These are phyloP conservation scores for Curvularia spicifera DNA, from an alignment of 2,329 filamentous ascomycete genomes.

Conservation along the genomic window DNA sequence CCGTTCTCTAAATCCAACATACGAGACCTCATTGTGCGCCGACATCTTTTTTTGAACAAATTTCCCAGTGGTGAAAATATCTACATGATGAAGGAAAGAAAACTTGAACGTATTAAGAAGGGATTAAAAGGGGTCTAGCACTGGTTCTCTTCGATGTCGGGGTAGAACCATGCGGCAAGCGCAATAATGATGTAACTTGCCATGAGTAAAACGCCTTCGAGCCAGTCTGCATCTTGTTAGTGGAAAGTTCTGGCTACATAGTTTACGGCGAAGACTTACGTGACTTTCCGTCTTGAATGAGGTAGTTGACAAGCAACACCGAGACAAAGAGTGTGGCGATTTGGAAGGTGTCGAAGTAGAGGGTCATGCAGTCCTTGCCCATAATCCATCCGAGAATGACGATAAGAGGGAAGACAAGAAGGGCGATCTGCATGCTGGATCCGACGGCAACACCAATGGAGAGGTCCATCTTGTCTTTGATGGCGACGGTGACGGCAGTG, in stretches of 20 bases:
- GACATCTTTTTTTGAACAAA: not conserved
- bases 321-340: conserved; percentile 69
- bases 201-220: conserved; percentile 67
- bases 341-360: conserved; percentile 89
- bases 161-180: conserved; percentile 62
- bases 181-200: conserved; percentile 68
- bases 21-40: conserved; percentile 1
- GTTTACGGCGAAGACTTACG: conserved; percentile 34
- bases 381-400: conserved; percentile 68
- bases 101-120: not conserved
- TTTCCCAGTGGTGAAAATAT: not conserved
- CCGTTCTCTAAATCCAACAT: conserved; percentile 1
- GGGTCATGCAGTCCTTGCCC: conserved; percentile 68
- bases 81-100: conserved; percentile 2
- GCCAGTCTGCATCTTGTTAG: conserved; percentile 55
- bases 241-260: not conserved
- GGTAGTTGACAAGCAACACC: conserved; percentile 65
- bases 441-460: conserved; percentile 70
- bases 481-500: conserved; percentile 66
- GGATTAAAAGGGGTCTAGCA: conserved; percentile 16
- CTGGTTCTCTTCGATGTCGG: conserved; percentile 32
- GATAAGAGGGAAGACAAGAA: conserved; percentile 66
- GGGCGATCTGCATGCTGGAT: conserved; percentile 69
- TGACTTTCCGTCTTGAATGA: conserved; percentile 66
- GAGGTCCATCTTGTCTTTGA: conserved; percentile 74